Conservation (phyloP, 768 basidiomycete genomes). For the Panaeolus papilionaceus region DNA sequence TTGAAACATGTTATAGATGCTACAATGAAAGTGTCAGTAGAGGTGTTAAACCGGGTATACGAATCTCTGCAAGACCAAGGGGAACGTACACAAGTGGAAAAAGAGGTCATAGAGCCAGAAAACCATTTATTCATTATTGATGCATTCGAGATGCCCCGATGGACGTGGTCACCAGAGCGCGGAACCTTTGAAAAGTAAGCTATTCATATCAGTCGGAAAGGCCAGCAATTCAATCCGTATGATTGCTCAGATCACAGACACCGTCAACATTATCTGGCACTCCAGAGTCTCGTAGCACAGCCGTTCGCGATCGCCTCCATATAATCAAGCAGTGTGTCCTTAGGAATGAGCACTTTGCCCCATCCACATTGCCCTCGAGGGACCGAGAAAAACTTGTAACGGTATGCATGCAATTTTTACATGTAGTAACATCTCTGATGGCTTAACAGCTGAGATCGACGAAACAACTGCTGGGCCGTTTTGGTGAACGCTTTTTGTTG, state of each 20-base stretch:
- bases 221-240: conserved; percentile 15
- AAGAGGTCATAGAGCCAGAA: conserved; percentile 78
- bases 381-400: conserved; percentile 91
- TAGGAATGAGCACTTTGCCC: conserved; percentile 97
- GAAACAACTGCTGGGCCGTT: conserved; percentile 92
- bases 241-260: conserved; percentile 49
- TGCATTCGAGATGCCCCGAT: conserved; percentile 95
- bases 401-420: conserved; percentile 45
- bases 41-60: conserved; percentile 74
- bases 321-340: conserved; percentile 93
- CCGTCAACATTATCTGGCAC: conserved; percentile 80
- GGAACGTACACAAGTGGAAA: conserved; percentile 52
- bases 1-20: conserved; percentile 56
- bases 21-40: conserved; percentile 79
- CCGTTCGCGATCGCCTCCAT: conserved; percentile 84
- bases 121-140: conserved; percentile 84
- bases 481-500: conserved; percentile 88
- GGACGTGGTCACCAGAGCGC: conserved; percentile 88
- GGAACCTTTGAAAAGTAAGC: conserved; percentile 88
- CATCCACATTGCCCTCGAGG: conserved; percentile 89
- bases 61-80: conserved; percentile 74
- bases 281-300: conserved; percentile 79
- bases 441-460: conserved; percentile 83
- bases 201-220: background rate
- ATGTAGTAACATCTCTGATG: background rate